phyloP scores from a whole-genome alignment of 345 rosid species.

The Erodium maritimum region DNA sequence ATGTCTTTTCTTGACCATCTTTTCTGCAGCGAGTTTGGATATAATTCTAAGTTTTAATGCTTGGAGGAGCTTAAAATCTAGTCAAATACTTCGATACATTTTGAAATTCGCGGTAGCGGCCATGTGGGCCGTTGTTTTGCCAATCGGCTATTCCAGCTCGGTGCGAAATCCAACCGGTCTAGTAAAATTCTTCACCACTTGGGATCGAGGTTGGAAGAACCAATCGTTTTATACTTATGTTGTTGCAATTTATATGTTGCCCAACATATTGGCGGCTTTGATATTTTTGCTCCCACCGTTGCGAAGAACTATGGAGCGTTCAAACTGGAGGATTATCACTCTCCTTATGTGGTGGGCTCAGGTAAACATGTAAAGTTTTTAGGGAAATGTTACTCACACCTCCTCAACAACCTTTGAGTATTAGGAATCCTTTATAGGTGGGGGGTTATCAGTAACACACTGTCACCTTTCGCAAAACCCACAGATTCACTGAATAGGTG shows the following conservation, averaged over 20 bases:
- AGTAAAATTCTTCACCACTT: constrained; percentile 44
- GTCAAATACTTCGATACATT: constrained; percentile 71
- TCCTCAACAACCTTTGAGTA: too few species aligned
- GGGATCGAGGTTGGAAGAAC: constrained; percentile 55
- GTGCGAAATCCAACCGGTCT: constrained; percentile 72
- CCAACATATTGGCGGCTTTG: constrained; percentile 59
- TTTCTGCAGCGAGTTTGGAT: constrained; percentile 59
- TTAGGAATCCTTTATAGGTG: too few species aligned
- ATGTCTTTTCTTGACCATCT: neutral
- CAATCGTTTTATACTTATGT: constrained; percentile 59
- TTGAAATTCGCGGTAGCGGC: constrained; percentile 70
- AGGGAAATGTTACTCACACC: too few species aligned
- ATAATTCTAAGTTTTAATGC: constrained; percentile 74
- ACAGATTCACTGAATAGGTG: too few species aligned
- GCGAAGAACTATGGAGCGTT: constrained; percentile 74
- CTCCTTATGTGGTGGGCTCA: constrained; percentile 98
- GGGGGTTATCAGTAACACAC: too few species aligned
- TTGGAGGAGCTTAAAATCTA: constrained; percentile 68
- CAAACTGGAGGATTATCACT: constrained; percentile 65
- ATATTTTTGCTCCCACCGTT: constrained; percentile 66
- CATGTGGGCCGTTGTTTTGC: constrained; percentile 72
- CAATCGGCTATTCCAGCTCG: constrained; percentile 60
- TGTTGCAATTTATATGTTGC: constrained; percentile 67
- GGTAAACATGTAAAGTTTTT: constrained; percentile 31
- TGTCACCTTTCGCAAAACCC: too few species aligned